These are phyloP conservation scores for Euclidium syriacum DNA, from an alignment of 345 rosid species.

Conservation along the genomic window DNA sequence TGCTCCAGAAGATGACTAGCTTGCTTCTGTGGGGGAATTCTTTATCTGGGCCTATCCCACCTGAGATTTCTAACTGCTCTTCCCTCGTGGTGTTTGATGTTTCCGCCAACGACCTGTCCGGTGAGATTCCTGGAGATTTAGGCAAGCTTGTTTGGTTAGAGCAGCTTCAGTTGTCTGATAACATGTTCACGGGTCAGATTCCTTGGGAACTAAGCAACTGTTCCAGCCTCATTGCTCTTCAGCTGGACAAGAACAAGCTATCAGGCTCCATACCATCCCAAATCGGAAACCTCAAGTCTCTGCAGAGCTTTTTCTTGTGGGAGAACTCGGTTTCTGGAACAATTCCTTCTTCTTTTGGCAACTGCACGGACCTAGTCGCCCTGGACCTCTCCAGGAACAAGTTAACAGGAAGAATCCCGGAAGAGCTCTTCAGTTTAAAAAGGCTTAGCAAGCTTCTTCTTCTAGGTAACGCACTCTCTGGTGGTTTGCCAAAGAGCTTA, in stretches of 20 bases:
- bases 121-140: constrained; percentile 72
- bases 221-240: constrained; percentile 75
- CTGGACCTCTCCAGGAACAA: constrained; percentile 89
- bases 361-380: constrained; percentile 69
- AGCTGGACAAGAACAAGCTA: constrained; percentile 85
- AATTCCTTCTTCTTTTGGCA: constrained; percentile 76
- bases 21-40: constrained; percentile 89
- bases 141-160: constrained; percentile 73
- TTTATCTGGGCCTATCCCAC: constrained; percentile 69
- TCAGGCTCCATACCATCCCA: constrained; percentile 76
- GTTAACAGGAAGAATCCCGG: constrained; percentile 81
- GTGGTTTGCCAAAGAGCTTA: constrained; percentile 54
- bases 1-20: constrained; percentile 83
- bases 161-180: constrained; percentile 96
- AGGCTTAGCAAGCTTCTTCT: constrained; percentile 92
- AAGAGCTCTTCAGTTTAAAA: constrained; percentile 72
- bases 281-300: constrained; percentile 59
- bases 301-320: constrained; percentile 93
- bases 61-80: constrained; percentile 83
- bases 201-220: constrained; percentile 86
- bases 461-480: constrained; percentile 81
- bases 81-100: constrained; percentile 88
- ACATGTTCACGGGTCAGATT: constrained; percentile 56
- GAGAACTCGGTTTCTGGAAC: constrained; percentile 82
- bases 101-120: constrained; percentile 76